Percentiles rank a stretch among this genome's conserved stretches.
Conservation (phyloP, 169 alveolate species). For the Cardiosporidium cionae region DNA sequence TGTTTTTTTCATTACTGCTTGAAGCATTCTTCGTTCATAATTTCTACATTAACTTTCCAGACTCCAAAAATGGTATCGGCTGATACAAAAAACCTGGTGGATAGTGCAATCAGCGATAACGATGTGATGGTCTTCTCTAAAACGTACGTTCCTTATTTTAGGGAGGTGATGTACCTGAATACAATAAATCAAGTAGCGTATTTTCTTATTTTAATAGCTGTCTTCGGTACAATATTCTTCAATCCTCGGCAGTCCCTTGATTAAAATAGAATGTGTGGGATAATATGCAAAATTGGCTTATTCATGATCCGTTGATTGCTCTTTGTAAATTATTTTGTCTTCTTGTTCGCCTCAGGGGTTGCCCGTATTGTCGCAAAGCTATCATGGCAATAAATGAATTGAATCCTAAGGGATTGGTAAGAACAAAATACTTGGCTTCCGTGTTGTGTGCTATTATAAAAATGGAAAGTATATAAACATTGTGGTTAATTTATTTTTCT, state of each 20-base stretch:
- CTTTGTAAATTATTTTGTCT: background rate
- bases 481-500: background rate
- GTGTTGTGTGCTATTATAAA: too few relatives aligned
- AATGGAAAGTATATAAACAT: background rate
- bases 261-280: background rate
- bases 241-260: background rate
- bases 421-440: background rate
- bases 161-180: background rate
- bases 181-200: background rate
- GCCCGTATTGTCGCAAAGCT: constrained; percentile 33
- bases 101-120: background rate
- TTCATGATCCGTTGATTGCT: background rate
- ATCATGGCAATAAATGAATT: constrained; percentile 10
- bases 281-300: background rate
- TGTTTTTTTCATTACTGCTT: too few relatives aligned
- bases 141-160: background rate
- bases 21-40: too few relatives aligned
- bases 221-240: background rate
- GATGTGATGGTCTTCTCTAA: background rate
- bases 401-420: constrained; percentile 24
- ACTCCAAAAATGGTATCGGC: too few relatives aligned
- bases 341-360: constrained; percentile 8
- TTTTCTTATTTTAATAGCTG: background rate
- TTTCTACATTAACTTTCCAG: too few relatives aligned
- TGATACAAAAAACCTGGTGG: too few relatives aligned